Evolutionary conservation across 257 asterid genomes (phyloP).

Genomic region (Leonotis leonurus): DNA sequence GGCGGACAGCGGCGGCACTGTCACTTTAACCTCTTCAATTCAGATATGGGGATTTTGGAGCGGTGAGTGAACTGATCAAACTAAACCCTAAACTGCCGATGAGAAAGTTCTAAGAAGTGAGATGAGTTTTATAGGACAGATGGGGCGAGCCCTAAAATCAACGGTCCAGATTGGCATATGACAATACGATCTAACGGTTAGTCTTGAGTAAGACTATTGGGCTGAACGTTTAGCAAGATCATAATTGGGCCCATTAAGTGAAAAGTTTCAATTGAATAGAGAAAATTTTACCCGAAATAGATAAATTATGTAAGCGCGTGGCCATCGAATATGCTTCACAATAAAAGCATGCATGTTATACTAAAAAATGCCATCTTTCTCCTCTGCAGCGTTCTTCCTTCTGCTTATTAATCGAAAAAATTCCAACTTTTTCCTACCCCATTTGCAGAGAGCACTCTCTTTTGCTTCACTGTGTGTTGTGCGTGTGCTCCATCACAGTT

Average conservation of each 20-base stretch:
- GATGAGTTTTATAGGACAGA: background rate
- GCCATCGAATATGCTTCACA: no score
- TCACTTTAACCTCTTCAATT: constrained; percentile 49
- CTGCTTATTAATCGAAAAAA: background rate
- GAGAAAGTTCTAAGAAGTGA: no score
- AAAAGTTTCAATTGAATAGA: no score
- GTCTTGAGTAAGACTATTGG: no score
- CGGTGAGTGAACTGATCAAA: background rate
- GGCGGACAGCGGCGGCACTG: constrained; percentile 96
- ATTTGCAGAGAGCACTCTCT: background rate
- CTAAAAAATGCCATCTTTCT: background rate
- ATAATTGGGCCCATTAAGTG: no score
- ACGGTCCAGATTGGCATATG: no score
- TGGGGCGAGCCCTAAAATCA: constrained; percentile 8
- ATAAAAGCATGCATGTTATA: background rate
- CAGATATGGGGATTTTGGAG: constrained; percentile 11
- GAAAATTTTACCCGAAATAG: no score
- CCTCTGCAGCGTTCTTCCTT: background rate
- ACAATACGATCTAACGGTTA: no score
- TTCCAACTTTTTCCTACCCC: background rate
- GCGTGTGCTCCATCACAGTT: background rate
- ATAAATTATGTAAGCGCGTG: no score
- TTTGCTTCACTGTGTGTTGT: constrained; percentile 1
- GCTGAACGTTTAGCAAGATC: no score
- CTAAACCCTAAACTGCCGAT: constrained; percentile 18